Evolutionary conservation across 768 basidiomycete species (phyloP), one percentile per base, ranked within the genome.

Genomic region (Dacryopinax spathularia): DNA sequence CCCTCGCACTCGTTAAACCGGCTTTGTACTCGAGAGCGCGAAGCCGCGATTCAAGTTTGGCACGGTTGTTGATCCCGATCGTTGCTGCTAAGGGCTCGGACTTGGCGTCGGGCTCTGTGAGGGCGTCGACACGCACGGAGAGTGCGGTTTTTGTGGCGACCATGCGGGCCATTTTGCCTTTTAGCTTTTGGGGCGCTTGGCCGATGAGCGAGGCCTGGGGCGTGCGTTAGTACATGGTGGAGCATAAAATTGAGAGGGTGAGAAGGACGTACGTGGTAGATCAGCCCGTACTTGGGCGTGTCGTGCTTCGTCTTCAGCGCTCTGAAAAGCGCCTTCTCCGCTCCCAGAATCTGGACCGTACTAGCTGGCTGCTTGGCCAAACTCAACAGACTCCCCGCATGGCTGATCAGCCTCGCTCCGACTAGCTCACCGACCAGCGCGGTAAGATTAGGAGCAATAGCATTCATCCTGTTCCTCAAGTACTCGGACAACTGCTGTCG

Each of bases 221-320:
- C 25, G 29, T 41, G 22, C 39, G n/a, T n/a, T n/a, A 61, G 48
- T 29, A 33, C 27, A 66, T 62, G 65, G 20, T 33, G 37, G 34
- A 12, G 27, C 20, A 15, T 60, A 18, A 15, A 33, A 13, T 9
- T 6, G 48, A 13, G 6, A n/a, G 37, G 62, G 1, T 31, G 34
- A n/a, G 20, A 22, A 37, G 13, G 1, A 77, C 83, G 35, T 73
- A 89, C 91, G 77, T 98, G 96, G 77, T 97, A 99, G 69, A 99
- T 98, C n/a, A 98, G 80, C 66, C 96, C 96, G 72, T 99, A 98
- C 78, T 99, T 99, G 27, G 95, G 94, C 65, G 95, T 97, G 77
- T 97, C 95, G 67, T 97, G 87, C 71, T 88, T 88, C 33, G 87
- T 87, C 75, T 88, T 88, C 64, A 88, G 73, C 1, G 86, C 87